Conservation (phyloP, 352 stramenopile genomes). For the Phytophthora meadii region DNA sequence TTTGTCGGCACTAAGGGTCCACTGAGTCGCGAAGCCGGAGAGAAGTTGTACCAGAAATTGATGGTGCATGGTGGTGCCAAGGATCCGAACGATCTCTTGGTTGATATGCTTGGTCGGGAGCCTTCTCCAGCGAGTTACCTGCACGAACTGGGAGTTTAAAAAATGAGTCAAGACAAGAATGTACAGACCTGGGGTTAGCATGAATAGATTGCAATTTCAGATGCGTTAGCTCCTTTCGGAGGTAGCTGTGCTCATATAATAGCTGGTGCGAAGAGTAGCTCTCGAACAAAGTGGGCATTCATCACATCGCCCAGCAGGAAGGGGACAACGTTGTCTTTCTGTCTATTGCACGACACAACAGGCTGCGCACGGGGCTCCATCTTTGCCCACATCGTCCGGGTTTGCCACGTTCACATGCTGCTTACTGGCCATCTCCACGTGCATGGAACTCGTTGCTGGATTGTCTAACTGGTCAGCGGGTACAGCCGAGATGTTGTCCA, state of each 20-base stretch:
- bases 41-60: constrained; percentile 72
- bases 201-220: constrained; percentile 46
- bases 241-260: constrained; percentile 39
- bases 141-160: constrained; percentile 71
- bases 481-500: constrained; percentile 43
- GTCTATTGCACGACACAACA: constrained; percentile 81
- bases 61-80: constrained; percentile 89
- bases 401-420: constrained; percentile 32
- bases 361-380: constrained; percentile 53
- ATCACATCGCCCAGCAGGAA: constrained; percentile 10
- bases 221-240: constrained; percentile 37
- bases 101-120: constrained; percentile 64
- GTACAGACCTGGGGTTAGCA: constrained; percentile 23
- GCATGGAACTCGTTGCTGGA: constrained; percentile 19
- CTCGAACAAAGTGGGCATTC: constrained; percentile 18
- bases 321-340: constrained; percentile 5
- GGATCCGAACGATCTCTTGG: constrained; percentile 86
- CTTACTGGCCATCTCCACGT: constrained; percentile 38
- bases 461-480: constrained; percentile 49
- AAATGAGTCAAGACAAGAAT: constrained; percentile 5
- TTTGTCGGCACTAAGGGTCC: constrained; percentile 68
- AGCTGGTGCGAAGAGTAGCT: constrained; percentile 30
- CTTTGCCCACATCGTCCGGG: constrained; percentile 48
- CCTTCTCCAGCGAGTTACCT: constrained; percentile 74
- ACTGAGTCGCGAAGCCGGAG: constrained; percentile 63